phyloP scores from a whole-genome alignment of 768 basidiomycete species.

The Podaxis mareebaensis region DNA sequence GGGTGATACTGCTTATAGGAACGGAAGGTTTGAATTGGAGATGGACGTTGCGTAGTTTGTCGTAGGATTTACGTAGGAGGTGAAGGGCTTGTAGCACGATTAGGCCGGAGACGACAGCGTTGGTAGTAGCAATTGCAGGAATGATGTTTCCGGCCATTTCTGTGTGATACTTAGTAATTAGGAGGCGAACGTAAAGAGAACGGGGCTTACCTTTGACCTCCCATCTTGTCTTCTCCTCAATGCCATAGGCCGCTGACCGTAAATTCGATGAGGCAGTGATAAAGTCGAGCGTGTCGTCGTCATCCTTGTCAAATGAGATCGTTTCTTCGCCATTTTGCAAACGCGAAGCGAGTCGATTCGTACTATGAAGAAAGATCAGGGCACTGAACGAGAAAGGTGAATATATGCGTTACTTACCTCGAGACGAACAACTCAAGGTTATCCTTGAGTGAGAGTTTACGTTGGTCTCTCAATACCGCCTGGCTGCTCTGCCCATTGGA shows the following conservation, averaged over 20 bases:
- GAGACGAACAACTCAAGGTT: constrained; percentile 82
- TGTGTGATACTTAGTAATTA: constrained; percentile 30
- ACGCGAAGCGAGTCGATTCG: constrained; percentile 74
- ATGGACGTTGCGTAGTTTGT: constrained; percentile 71
- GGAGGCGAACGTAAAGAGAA: neutral
- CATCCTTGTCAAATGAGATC: constrained; percentile 96
- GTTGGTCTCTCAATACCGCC: constrained; percentile 76
- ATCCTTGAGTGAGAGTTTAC: constrained; percentile 72
- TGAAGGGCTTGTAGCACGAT: constrained; percentile 93
- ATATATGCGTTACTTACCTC: constrained; percentile 55
- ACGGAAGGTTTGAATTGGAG: constrained; percentile 75
- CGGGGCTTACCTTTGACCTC: constrained; percentile 81
- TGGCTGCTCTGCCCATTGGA: constrained; percentile 30
- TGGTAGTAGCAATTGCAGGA: constrained; percentile 98
- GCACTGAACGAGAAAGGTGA: neutral
- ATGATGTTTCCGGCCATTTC: constrained; percentile 99
- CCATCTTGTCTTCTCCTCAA: constrained; percentile 89
- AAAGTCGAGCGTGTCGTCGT: constrained; percentile 95
- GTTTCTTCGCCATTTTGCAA: constrained; percentile 65
- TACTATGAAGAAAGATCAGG: constrained; percentile 44
- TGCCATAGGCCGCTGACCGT: constrained; percentile 87
- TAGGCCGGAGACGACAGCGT: constrained; percentile 93
- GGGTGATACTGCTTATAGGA: constrained; percentile 70
- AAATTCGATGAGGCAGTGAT: constrained; percentile 95
- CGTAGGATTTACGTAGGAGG: constrained; percentile 67